Evolutionary conservation across 495 filamentous ascomycete genomes (phyloP), one percentile per base, ranked within the genome.

Genomic region (Tuber borchii): DNA sequence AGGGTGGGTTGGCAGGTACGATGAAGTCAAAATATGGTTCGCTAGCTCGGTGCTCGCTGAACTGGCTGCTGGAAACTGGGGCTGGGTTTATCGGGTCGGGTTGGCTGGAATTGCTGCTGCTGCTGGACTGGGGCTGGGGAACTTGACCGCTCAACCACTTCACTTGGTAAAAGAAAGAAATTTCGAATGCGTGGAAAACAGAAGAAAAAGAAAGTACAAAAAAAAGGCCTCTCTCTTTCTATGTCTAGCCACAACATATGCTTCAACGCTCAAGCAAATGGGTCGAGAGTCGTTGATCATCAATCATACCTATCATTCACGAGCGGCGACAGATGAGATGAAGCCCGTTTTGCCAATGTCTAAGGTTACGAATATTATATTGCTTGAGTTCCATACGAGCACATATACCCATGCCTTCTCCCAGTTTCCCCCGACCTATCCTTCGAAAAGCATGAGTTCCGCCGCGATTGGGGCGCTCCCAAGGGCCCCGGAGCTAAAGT

Each of bases 341-440:
- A 34, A 56, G 48, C 48, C 22, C 22, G 22, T 26, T 22, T n/a
- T n/a, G 20, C 48, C 48, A 17, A 19, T 65, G 56, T 31, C 56
- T 17, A 17, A 14, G 56, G 56, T 65, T 31, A 65, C 56, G 56
- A 65, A 12, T 65, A 17, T 65, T n/a, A 65, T 31, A 31, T n/a
- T 22, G 14, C 56, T 65, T 5, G 26, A 17, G n/a, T 26, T 31
- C n/a, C 51, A 61, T 10, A 61, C n/a, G 51, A 14, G 51, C 10
- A 61, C 51, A 10, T 65, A 31, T 31, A 22, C 68, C 40, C 37
- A 43, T 42, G 40, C 75, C 70, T 78, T 79, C 76, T 76, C 78
- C 78, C 78, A 76, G 76, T 70, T 79, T 71, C 73, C 70, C 34
- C 76, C 78, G 79, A 79, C 78, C 72, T 77, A 73, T 42, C 56